Conservation (phyloP, 2,329 filamentous ascomycete species). For the Periconia macrospinosa region DNA sequence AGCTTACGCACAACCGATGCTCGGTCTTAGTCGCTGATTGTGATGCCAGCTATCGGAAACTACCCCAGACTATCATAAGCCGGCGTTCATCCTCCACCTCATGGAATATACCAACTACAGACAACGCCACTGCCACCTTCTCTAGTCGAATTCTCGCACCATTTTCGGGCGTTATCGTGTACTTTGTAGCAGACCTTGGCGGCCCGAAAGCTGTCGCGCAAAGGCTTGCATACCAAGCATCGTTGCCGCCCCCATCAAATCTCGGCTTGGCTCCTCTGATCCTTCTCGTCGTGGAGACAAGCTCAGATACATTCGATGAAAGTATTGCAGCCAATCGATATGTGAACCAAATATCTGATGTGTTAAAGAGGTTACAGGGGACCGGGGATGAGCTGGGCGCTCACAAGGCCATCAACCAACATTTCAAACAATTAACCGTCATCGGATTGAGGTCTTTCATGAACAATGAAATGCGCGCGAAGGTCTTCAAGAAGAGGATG, state of each 20-base stretch:
- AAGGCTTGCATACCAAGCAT: neutral
- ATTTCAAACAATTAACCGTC: constrained; percentile 5
- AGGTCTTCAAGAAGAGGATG: constrained; percentile 4
- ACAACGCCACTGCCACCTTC: neutral
- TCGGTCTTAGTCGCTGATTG: constrained; percentile 3
- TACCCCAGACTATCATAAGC: too few relatives aligned
- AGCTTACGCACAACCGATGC: neutral
- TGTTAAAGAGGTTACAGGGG: neutral
- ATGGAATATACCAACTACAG: neutral
- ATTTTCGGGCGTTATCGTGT: neutral
- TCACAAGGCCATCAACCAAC: neutral
- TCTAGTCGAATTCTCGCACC: neutral
- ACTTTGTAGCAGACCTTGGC: neutral
- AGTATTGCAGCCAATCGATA: constrained; percentile 5
- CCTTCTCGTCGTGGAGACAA: neutral
- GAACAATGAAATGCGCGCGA: neutral
- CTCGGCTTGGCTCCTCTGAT: neutral
- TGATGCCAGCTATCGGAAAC: neutral
- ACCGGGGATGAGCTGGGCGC: neutral
- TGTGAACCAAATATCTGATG: neutral
- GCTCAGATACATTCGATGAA: constrained; percentile 16
- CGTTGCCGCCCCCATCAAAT: neutral
- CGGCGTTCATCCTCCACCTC: neutral
- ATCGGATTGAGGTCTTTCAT: constrained; percentile 4
- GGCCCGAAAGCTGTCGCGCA: neutral